A percentile compares a stretch with the other conserved stretches of the same genome.
Conservation (phyloP, 345 rosid species). For the Syzygium aqueum region DNA sequence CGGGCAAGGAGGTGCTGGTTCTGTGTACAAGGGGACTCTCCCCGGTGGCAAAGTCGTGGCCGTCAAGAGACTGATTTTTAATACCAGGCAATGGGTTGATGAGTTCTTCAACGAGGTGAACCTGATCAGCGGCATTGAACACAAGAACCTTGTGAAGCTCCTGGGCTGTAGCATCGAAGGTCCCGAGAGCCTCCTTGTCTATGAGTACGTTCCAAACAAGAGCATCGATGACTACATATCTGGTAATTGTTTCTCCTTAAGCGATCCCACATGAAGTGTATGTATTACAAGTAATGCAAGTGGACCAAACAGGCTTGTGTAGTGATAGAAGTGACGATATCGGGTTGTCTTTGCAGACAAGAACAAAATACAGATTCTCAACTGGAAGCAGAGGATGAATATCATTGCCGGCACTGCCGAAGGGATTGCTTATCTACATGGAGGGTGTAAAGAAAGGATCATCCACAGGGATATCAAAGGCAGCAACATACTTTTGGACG, state of each 20-base stretch:
- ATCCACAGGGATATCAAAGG: slow-evolving; percentile 83
- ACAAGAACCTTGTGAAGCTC: slow-evolving; percentile 61
- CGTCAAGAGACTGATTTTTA: slow-evolving; percentile 61
- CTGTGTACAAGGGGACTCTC: slow-evolving; percentile 69
- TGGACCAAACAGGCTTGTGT: neutral
- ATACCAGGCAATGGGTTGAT: slow-evolving; percentile 65
- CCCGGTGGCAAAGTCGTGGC: slow-evolving; percentile 63
- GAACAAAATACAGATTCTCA: slow-evolving; percentile 31
- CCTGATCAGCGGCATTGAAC: slow-evolving; percentile 52
- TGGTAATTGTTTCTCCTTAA: neutral
- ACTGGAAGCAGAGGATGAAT: slow-evolving; percentile 50
- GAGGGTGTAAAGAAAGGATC: slow-evolving; percentile 47
- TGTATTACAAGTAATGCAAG: neutral
- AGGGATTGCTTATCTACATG: slow-evolving; percentile 70
- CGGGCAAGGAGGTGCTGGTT: slow-evolving; percentile 79
- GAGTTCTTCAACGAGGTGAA: slow-evolving; percentile 81
- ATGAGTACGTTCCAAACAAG: slow-evolving; percentile 66
- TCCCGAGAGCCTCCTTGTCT: slow-evolving; percentile 79
- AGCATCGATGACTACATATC: slow-evolving; percentile 36
- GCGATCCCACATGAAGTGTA: neutral
- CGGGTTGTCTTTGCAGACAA: slow-evolving; percentile 20
- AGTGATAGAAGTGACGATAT: neutral
- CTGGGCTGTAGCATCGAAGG: slow-evolving; percentile 91
- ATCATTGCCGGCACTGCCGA: slow-evolving; percentile 68
- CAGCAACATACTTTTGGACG: slow-evolving; percentile 70